Conservation (phyloP, 208 protist species). For the Leishmania turanica region DNA sequence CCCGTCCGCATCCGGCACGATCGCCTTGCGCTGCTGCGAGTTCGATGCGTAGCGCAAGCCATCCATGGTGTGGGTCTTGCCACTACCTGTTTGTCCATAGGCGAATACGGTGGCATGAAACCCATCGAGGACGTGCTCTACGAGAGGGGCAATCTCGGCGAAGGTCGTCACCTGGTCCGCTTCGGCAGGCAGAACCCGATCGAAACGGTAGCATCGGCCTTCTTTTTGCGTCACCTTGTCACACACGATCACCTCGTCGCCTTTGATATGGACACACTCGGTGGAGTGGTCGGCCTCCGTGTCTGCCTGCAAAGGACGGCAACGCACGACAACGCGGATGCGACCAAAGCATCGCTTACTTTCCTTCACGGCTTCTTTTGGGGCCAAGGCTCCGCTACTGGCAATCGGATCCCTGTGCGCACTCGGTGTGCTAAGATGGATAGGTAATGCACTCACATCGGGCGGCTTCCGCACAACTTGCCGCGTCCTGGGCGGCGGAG, state of each 20-base stretch:
- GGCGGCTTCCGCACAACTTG: constrained; percentile 13
- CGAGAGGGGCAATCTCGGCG: constrained; percentile 65
- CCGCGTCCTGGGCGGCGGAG: background rate
- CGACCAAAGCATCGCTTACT: constrained; percentile 16
- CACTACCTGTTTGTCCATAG: constrained; percentile 92
- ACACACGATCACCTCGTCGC: constrained; percentile 33
- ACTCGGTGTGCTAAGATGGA: background rate
- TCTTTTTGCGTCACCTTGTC: constrained; percentile 23
- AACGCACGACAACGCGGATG: constrained; percentile 76
- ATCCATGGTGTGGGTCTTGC: constrained; percentile 92
- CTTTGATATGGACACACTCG: constrained; percentile 46
- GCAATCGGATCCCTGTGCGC: constrained; percentile 6
- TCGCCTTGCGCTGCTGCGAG: constrained; percentile 8
- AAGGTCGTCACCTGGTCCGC: constrained; percentile 66
- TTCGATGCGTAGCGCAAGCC: constrained; percentile 56
- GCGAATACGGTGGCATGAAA: constrained; percentile 90
- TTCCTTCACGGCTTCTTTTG: background rate
- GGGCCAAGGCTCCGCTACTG: background rate
- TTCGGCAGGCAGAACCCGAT: constrained; percentile 59
- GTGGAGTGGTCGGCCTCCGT: constrained; percentile 39
- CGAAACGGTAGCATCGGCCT: constrained; percentile 71
- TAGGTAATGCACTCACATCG: background rate
- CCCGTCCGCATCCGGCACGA: constrained; percentile 28
- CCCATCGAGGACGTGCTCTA: constrained; percentile 87
- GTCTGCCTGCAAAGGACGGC: constrained; percentile 46